phyloP scores from a whole-genome alignment of 2,329 filamentous ascomycete genomes.

The Xylaria sp. region DNA sequence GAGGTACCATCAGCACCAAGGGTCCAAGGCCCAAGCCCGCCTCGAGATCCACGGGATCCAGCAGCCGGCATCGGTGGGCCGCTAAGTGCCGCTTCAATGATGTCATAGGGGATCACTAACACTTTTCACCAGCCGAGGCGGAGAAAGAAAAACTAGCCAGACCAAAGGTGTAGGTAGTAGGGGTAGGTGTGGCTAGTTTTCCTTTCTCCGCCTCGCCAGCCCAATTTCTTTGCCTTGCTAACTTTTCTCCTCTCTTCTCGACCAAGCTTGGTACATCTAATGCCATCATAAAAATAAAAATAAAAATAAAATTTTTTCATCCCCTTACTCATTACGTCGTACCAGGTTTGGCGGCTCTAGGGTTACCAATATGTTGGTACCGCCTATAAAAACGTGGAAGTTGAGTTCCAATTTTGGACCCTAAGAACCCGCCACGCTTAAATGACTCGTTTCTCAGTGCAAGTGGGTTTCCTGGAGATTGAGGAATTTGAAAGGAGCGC shows the following conservation, averaged over 20 bases:
- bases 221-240: not conserved
- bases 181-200: too few species aligned
- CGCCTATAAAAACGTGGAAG: not conserved
- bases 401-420: not conserved
- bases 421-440: not conserved
- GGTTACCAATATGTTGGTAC: not conserved
- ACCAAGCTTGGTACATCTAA: too few species aligned
- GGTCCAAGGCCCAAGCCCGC: constrained; percentile 1
- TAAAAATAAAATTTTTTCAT: not conserved
- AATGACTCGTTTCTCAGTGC: constrained; percentile 3
- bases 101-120: constrained; percentile 4
- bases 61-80: not conserved
- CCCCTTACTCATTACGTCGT: not conserved
- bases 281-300: not conserved
- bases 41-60: constrained; percentile 4
- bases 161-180: too few species aligned
- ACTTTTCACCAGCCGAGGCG: too few species aligned
- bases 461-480: constrained; percentile 11
- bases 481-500: not conserved
- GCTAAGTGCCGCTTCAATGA: constrained; percentile 15
- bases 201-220: too few species aligned
- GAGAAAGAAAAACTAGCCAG: too few species aligned
- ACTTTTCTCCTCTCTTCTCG: not conserved
- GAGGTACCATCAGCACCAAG: not conserved
- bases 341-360: not conserved